These are phyloP conservation scores for Lichtheimia corymbifera DNA, from an alignment of 371 early-diverging fungal species.

Conservation along the genomic window DNA sequence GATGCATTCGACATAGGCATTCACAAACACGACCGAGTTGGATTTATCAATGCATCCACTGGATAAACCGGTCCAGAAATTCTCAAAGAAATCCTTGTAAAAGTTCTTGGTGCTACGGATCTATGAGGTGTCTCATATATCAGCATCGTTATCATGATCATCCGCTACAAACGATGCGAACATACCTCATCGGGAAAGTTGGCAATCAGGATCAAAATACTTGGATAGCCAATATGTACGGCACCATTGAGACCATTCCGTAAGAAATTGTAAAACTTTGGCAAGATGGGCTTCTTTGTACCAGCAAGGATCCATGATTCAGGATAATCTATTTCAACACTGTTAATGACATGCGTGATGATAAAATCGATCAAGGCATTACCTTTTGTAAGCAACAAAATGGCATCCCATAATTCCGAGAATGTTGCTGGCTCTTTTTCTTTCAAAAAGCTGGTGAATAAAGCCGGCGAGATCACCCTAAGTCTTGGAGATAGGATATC, in stretches of 20 bases:
- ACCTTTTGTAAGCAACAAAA: slow-evolving; percentile 67
- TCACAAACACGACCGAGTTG: slow-evolving; percentile 55
- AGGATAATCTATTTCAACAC: slow-evolving; percentile 52
- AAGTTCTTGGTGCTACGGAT: slow-evolving; percentile 29
- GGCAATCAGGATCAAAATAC: slow-evolving; percentile 68
- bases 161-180: too few relatives aligned
- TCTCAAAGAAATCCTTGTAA: slow-evolving; percentile 61
- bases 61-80: slow-evolving; percentile 69
- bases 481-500: slow-evolving; percentile 47
- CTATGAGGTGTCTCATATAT: slow-evolving; percentile 2
- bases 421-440: slow-evolving; percentile 60
- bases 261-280: slow-evolving; percentile 67
- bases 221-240: slow-evolving; percentile 63
- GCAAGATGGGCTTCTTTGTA: slow-evolving; percentile 65
- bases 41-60: slow-evolving; percentile 51
- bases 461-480: slow-evolving; percentile 48
- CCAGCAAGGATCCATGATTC: slow-evolving; percentile 64
- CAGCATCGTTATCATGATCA: too few relatives aligned
- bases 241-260: slow-evolving; percentile 69
- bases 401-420: slow-evolving; percentile 65
- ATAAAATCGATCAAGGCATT: slow-evolving; percentile 15
- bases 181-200: slow-evolving; percentile 55
- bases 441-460: slow-evolving; percentile 52
- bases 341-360: slow-evolving; percentile 3
- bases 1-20: slow-evolving; percentile 64